A percentile compares a stretch with the other conserved stretches of the same genome.
These are phyloP conservation scores for Pogostemon cablin DNA, from an alignment of 257 asterid species.

Conservation along the genomic window DNA sequence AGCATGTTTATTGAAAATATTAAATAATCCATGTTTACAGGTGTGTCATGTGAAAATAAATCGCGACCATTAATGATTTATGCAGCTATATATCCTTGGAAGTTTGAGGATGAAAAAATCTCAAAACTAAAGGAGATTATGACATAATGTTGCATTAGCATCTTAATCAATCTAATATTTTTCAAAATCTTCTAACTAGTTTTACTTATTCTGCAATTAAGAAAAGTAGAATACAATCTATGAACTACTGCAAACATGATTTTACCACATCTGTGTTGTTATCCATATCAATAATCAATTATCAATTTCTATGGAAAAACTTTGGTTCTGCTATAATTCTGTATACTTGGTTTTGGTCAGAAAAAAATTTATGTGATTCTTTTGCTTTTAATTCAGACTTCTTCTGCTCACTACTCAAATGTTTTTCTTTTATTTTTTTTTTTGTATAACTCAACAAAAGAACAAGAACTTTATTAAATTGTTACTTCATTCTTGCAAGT, in stretches of 20 bases:
- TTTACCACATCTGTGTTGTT: too few relatives aligned
- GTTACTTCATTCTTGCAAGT: conserved; percentile 22
- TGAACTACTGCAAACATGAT: too few relatives aligned
- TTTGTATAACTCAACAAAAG: background rate
- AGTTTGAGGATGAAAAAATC: conserved; percentile 87
- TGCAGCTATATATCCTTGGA: conserved; percentile 93
- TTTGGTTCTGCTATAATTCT: too few relatives aligned
- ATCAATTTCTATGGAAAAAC: too few relatives aligned
- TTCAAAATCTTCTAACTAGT: too few relatives aligned
- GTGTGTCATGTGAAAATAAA: conserved; percentile 83
- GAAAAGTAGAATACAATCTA: too few relatives aligned
- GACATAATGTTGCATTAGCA: background rate
- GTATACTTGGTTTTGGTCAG: too few relatives aligned
- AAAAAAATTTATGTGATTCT: too few relatives aligned
- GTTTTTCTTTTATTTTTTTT: background rate
- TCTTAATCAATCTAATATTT: background rate
- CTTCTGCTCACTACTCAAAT: too few relatives aligned
- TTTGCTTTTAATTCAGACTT: too few relatives aligned
- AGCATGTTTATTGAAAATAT: conserved; percentile 22
- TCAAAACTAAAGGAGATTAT: conserved; percentile 88
- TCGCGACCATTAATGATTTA: conserved; percentile 93
- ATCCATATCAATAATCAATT: too few relatives aligned
- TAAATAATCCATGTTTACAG: conserved; percentile 50
- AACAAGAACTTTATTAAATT: conserved; percentile 8
- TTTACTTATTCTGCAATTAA: too few relatives aligned